Evolutionary conservation across 208 protist species (phyloP), one percentile per base, ranked within the genome.

Genomic region (Tritrichomonas foetus): DNA sequence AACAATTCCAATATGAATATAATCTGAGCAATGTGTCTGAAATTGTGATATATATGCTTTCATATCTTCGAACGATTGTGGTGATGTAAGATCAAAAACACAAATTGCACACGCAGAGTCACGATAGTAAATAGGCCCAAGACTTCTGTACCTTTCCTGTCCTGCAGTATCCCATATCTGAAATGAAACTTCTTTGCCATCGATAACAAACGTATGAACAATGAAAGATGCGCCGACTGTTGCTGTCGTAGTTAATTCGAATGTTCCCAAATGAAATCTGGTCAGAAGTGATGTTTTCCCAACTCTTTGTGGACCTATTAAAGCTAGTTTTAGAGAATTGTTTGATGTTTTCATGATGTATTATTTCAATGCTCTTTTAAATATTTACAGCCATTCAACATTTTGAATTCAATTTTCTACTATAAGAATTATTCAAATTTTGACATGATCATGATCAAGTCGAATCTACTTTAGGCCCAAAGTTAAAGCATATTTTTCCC

Each of bases 141-240:
- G 50, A 50, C 74, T 50, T 30, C 74, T 49, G 50, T 82, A 82
- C 30, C 74, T 82, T 82, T 82, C 74, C 50, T 82, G 74, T 22
- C 74, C 74, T n/a, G 74, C 74, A 53, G 74, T 82, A 82, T 82
- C 74, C 74, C 74, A 82, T 53, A 82, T 82, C 41, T 82, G 74
- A 20, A 82, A 47, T 11, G 33, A 50, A n/a, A 50, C 20, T 30
- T 82, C 74, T 47, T 36, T 25, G n/a, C 39, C 74, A 25, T 82
- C 50, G 1, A 82, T 50, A 47, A n/a, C n/a, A 44, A 82, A 82
- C 25, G 33, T 82, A 82, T 82, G 74, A 47, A 82, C n/a, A n/a
- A 82, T 82, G 41, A 82, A 82, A 22, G 74, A 82, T 11, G 74
- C 74, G 11, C 74, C 74, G n/a, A 82, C 41, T 50, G 74, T 82